Conservation (phyloP, 257 asterid genomes). For the Petrea volubilis region DNA sequence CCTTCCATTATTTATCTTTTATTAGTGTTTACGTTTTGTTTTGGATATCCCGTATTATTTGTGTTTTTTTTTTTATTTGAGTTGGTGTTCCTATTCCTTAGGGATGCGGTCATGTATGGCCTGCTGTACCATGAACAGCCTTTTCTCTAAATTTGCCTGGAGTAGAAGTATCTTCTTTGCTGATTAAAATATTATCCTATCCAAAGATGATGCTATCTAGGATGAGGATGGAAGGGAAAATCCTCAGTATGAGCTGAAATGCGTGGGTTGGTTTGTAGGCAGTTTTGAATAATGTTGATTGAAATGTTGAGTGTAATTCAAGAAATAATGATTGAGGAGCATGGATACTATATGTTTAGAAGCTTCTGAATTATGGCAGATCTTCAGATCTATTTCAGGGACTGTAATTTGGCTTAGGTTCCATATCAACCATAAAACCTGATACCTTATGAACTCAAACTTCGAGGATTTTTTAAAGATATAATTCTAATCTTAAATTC, state of each 20-base stretch:
- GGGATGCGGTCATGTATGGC: constrained; percentile 11
- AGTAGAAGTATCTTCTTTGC: background rate
- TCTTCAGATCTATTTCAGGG: background rate
- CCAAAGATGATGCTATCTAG: constrained; percentile 9
- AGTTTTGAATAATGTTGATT: background rate
- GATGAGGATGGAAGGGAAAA: background rate
- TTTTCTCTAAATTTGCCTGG: constrained; percentile 7
- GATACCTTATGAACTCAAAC: background rate
- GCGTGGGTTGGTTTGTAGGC: background rate
- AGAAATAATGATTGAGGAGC: background rate
- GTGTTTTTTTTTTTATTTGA: background rate
- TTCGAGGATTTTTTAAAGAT: background rate
- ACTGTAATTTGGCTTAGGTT: background rate
- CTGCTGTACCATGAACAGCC: constrained; percentile 11
- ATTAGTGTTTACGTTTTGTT: background rate
- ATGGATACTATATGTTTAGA: background rate
- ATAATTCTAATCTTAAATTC: background rate
- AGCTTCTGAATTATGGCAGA: background rate
- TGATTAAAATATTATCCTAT: background rate
- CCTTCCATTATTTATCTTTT: background rate
- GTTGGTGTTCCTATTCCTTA: constrained; percentile 14
- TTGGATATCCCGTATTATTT: background rate
- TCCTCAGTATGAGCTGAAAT: background rate
- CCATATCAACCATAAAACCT: background rate
- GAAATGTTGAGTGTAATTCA: constrained; percentile 5